Base-by-base conservation (phyloP, 2,329 filamentous ascomycete species). In the Graphilbum sp. region DNA sequence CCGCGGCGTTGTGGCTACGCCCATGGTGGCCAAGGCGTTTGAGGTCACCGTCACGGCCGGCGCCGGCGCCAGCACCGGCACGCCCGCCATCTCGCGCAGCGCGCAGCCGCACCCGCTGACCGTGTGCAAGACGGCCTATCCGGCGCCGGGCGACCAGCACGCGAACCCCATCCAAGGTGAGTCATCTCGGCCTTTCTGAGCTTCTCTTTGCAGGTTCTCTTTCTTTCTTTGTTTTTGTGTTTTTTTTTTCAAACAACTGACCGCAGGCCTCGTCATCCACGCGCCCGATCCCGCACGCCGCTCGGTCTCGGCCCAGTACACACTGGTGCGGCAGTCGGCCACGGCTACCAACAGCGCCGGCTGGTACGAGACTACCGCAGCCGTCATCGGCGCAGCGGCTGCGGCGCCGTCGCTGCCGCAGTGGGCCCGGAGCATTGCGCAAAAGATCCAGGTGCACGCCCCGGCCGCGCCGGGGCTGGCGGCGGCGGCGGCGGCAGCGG, bases 1-100 rank as follows among this genome's bases (percentile, higher is more conserved):
- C 33, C 62, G 68, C n/a, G 70, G 68, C 3, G 55, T 73, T 3
- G 61, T 75, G 5, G 62, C 64, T 1, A 71, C 68, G 0, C 69
- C 70, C 0, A 60, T 64, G 27, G 52, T 60, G 15, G 56, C 63
- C 2, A 62, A 62, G 34, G 58, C 66, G 0, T 74, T 75, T 39
- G 62, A 72, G 34, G 52, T 74, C 13, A 46, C 59, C 1, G 50
- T 72, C 15, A 46, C 50, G 10, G 55, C 52, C 1, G 30, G 52
- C 27, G 34, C 9, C 9, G 9, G n/a, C 17, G 45, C 34, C 35
- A 45, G 32, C 5, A 25, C 10, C 36, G 11, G 13, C 39, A n/a
- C n/a, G n/a, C n/a, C n/a, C n/a, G n/a, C n/a, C n/a, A n/a, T 21
- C 8, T 11, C 29, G 34, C 24, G 3, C 3, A n/a, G 34, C 15